These are phyloP conservation scores for Hirsutella rhossiliensis DNA, from an alignment of 2,329 filamentous ascomycete species.

Conservation along the genomic window DNA sequence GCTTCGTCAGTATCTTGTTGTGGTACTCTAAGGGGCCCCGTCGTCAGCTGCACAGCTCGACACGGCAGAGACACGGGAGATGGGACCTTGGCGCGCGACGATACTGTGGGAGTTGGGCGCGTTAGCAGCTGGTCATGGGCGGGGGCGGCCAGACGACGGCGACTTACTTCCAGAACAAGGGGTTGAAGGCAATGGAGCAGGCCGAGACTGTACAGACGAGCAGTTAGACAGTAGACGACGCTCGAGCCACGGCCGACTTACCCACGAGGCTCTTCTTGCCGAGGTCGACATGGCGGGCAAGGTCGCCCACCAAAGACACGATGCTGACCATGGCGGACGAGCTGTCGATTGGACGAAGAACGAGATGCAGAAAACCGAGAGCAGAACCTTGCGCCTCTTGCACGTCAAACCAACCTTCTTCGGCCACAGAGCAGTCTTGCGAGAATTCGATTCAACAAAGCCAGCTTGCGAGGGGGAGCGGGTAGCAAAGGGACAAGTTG, in stretches of 20 bases:
- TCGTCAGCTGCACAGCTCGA: not conserved
- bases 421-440: no score
- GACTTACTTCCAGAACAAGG: constrained; percentile 97
- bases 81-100: constrained; percentile 64
- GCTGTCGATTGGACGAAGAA: not conserved
- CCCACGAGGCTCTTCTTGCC: constrained; percentile 53
- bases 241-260: constrained; percentile 27
- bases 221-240: not conserved
- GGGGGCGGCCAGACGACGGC: not conserved
- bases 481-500: no score
- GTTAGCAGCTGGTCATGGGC: not conserved
- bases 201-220: constrained; percentile 52
- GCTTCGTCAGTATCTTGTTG: constrained; percentile 76
- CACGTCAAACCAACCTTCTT: no score
- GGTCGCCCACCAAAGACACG: constrained; percentile 25
- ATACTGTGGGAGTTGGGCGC: constrained; percentile 38
- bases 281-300: constrained; percentile 56
- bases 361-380: no score
- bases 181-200: constrained; percentile 81
- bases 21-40: constrained; percentile 64
- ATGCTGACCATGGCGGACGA: constrained; percentile 16
- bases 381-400: no score
- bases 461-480: no score
- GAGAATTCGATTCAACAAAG: no score
- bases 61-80: not conserved